These are phyloP conservation scores for Diutina ranongensis DNA, from an alignment of 1,139 yeast genomes.

Conservation along the genomic window DNA sequence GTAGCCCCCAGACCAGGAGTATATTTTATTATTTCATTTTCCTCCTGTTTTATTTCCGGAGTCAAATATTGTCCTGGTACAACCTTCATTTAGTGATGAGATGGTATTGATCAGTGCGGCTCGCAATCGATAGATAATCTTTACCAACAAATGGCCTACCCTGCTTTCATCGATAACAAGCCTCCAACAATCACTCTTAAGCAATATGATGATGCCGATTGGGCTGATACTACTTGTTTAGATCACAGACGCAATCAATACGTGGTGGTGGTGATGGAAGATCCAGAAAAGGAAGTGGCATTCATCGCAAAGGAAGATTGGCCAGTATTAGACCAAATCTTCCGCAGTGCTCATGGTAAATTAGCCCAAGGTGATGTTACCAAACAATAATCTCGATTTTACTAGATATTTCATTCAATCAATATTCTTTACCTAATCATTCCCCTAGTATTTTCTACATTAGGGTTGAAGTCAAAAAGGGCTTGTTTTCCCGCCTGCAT, in stretches of 20 bases:
- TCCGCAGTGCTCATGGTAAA: conserved; percentile 31
- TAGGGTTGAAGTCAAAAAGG: too few relatives aligned
- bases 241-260: conserved; percentile 27
- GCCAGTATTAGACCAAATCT: conserved; percentile 30
- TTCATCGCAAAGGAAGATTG: conserved; percentile 24
- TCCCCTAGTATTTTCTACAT: too few relatives aligned
- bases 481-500: conserved; percentile 5
- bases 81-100: conserved; percentile 6
- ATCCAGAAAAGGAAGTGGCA: conserved; percentile 34
- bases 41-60: conserved; percentile 20
- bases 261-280: conserved; percentile 36
- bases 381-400: neutral
- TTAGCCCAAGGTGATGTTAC: conserved; percentile 7
- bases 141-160: conserved; percentile 18
- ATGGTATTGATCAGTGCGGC: neutral
- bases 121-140: neutral
- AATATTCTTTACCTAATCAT: too few relatives aligned
- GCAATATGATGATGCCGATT: conserved; percentile 40
- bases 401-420: too few relatives aligned
- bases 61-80: conserved; percentile 67
- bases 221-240: conserved; percentile 42
- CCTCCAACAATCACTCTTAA: conserved; percentile 36
- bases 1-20: conserved; percentile 30
- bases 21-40: conserved; percentile 15
- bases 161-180: conserved; percentile 30